Evolutionary conservation across 2,329 filamentous ascomycete species (phyloP).

Genomic region (Cadophora malorum): DNA sequence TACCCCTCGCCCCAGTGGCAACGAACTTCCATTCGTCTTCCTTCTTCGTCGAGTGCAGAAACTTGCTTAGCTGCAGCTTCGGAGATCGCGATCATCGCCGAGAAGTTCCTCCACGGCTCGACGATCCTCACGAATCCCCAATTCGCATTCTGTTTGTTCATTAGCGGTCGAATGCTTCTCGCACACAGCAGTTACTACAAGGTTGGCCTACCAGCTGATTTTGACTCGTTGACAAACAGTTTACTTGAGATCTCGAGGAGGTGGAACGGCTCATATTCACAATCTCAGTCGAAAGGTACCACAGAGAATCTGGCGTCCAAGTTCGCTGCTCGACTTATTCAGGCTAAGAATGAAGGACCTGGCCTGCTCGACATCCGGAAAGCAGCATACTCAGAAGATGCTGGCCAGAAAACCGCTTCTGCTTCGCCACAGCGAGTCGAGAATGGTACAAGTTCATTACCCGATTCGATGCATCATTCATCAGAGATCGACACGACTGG

Average conservation of each 20-base stretch:
- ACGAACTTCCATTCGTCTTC: slow-evolving; percentile 35
- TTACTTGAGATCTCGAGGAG: slow-evolving; percentile 48
- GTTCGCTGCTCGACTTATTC: slow-evolving; percentile 44
- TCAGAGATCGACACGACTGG: too few species aligned
- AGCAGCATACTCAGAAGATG: slow-evolving; percentile 45
- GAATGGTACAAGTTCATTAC: too few species aligned
- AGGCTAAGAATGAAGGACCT: slow-evolving; percentile 42
- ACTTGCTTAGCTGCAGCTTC: slow-evolving; percentile 40
- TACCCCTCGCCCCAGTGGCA: slow-evolving; percentile 45
- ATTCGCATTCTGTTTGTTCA: slow-evolving; percentile 44
- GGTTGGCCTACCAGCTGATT: slow-evolving; percentile 29
- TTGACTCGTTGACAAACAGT: slow-evolving; percentile 45
- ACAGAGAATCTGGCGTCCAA: slow-evolving; percentile 47
- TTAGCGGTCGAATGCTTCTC: slow-evolving; percentile 45
- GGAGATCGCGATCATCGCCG: slow-evolving; percentile 41
- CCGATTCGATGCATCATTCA: too few species aligned
- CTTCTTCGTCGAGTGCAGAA: slow-evolving; percentile 37
- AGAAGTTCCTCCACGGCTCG: slow-evolving; percentile 40
- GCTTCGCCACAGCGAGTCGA: too few species aligned
- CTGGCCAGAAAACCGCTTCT: too few species aligned
- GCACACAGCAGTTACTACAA: slow-evolving; percentile 37
- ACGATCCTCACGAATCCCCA: slow-evolving; percentile 44
- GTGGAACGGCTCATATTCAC: slow-evolving; percentile 45
- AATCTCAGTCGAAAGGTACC: not conserved
- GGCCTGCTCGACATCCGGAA: slow-evolving; percentile 44